Evolutionary conservation across 2,329 filamentous ascomycete species (phyloP).

Genomic region (Xylaria sp.): DNA sequence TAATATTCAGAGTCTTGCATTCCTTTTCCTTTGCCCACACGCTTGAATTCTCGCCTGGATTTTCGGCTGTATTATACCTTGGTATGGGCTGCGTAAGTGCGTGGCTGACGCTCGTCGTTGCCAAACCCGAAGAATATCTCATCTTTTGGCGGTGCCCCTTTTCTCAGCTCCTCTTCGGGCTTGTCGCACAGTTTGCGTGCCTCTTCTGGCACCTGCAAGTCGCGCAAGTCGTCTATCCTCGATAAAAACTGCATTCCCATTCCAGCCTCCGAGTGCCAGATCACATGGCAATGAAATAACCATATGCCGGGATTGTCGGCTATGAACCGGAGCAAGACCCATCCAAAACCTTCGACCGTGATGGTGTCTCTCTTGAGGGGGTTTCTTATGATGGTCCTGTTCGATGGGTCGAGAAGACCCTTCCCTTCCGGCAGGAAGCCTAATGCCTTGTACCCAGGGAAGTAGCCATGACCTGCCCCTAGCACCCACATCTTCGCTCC

Average conservation of each 20-base stretch:
- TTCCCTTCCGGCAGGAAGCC: conserved; percentile 49
- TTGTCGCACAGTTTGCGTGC: conserved; percentile 58
- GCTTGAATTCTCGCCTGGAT: background rate
- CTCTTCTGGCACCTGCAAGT: conserved; percentile 56
- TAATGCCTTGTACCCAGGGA: conserved; percentile 55
- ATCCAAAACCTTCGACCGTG: conserved; percentile 60
- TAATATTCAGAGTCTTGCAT: background rate
- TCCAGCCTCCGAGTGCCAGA: conserved; percentile 53
- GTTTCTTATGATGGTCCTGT: conserved; percentile 51
- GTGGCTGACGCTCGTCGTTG: conserved; percentile 23
- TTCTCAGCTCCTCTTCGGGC: conserved; percentile 55
- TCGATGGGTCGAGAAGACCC: conserved; percentile 50
- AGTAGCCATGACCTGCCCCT: conserved; percentile 71
- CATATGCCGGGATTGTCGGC: conserved; percentile 61
- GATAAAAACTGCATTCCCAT: conserved; percentile 57
- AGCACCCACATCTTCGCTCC: conserved; percentile 68
- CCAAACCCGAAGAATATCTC: conserved; percentile 55
- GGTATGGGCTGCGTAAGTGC: background rate
- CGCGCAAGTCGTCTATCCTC: conserved; percentile 56
- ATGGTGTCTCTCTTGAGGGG: conserved; percentile 60
- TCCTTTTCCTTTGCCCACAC: background rate
- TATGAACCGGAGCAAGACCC: conserved; percentile 59
- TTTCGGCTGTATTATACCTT: background rate
- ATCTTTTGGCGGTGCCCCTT: conserved; percentile 61
- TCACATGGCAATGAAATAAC: conserved; percentile 54